These are phyloP conservation scores for Podospora bellae-mahoneyi DNA, from an alignment of 495 filamentous ascomycete genomes.

Conservation along the genomic window DNA sequence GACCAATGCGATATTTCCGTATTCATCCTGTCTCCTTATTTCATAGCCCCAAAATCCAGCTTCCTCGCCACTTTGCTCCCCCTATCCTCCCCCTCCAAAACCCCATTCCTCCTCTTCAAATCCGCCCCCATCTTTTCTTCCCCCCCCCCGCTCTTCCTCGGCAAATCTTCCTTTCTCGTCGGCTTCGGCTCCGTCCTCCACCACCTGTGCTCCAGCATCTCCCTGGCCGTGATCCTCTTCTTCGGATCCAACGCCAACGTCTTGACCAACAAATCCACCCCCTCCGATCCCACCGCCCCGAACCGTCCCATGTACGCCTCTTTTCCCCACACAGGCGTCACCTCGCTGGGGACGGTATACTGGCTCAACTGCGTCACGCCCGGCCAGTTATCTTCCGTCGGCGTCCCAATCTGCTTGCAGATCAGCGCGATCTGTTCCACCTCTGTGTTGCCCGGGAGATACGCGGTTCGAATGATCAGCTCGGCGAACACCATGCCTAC, in stretches of 20 bases:
- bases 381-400: conserved; percentile 93
- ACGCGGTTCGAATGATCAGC: conserved; percentile 75
- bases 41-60: conserved; percentile 71
- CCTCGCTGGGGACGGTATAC: conserved; percentile 62
- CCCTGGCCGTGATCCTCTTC: conserved; percentile 69
- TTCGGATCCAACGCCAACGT: conserved; percentile 84
- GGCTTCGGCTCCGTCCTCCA: conserved; percentile 82
- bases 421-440: conserved; percentile 80
- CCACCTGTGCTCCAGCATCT: conserved; percentile 80
- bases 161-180: conserved; percentile 78
- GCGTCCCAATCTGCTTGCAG: conserved; percentile 80
- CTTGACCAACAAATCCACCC: conserved; percentile 80
- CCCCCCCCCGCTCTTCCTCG: conserved; percentile 59
- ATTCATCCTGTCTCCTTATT: conserved; percentile 31
- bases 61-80: conserved; percentile 76
- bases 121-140: conserved; percentile 79
- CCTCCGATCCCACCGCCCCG: conserved; percentile 70
- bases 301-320: conserved; percentile 71
- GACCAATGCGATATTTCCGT: too few species aligned
- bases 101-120: conserved; percentile 73
- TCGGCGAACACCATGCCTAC: conserved; percentile 91
- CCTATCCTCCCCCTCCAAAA: conserved; percentile 59
- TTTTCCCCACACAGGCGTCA: conserved; percentile 59
- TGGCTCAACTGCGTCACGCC: conserved; percentile 79
- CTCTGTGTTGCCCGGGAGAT: conserved; percentile 64